Evolutionary conservation across 1,284 basidiomycete genomes (phyloP).

Genomic region (Ustilago tritici): DNA sequence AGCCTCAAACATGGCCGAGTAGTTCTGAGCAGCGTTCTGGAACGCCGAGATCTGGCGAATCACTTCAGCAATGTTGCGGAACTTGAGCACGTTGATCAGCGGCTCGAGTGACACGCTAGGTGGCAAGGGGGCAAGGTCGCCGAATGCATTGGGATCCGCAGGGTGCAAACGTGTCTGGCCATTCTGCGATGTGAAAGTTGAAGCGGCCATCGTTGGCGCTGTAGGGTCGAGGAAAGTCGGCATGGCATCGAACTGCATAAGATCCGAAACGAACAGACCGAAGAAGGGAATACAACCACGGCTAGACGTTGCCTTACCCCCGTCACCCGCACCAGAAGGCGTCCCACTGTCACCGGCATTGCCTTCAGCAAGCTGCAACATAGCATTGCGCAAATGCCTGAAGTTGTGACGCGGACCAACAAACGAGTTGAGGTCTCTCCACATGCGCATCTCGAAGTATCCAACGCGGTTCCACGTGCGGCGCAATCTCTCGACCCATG

Average conservation of each 20-base stretch:
- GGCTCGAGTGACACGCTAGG: slow-evolving; percentile 44
- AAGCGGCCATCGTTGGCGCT: slow-evolving; percentile 34
- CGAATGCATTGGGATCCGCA: slow-evolving; percentile 46
- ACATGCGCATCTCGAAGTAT: slow-evolving; percentile 80
- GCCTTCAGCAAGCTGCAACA: slow-evolving; percentile 52
- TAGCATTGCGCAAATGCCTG: slow-evolving; percentile 72
- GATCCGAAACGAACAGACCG: slow-evolving; percentile 64
- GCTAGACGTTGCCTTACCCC: neutral
- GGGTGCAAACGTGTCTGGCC: slow-evolving; percentile 27
- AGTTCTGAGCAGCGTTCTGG: slow-evolving; percentile 53
- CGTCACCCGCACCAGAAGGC: slow-evolving; percentile 6
- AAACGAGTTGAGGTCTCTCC: slow-evolving; percentile 80
- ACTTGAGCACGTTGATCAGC: slow-evolving; percentile 64
- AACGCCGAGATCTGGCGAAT: slow-evolving; percentile 62
- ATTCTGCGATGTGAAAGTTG: slow-evolving; percentile 14
- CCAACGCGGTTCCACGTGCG: slow-evolving; percentile 79
- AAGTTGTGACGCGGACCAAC: slow-evolving; percentile 80
- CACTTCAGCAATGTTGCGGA: slow-evolving; percentile 50
- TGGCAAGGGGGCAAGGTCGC: slow-evolving; percentile 52
- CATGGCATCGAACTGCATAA: slow-evolving; percentile 59
- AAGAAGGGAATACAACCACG: slow-evolving; percentile 61
- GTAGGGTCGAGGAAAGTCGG: slow-evolving; percentile 62
- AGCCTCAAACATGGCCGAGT: slow-evolving; percentile 53
- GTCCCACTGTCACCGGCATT: slow-evolving; percentile 16
- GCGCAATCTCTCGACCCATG: slow-evolving; percentile 80